Evolutionary conservation across 306 rosid genomes (phyloP).

Genomic region (Vigna hirtella): DNA sequence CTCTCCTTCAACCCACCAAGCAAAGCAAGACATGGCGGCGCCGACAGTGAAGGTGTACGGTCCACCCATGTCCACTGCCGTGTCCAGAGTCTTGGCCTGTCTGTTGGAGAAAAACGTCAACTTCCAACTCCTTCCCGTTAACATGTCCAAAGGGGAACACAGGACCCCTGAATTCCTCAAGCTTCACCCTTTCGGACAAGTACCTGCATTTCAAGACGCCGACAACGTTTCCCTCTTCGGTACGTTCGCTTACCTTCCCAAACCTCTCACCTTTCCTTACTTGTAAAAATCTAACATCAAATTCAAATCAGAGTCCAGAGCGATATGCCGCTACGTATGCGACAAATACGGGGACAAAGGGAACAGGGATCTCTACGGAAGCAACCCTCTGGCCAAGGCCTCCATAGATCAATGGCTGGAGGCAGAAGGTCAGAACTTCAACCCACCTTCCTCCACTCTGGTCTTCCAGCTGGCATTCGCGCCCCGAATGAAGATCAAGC

Average conservation of each 20-base stretch:
- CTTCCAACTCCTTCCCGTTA: slow-evolving; percentile 65
- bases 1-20: too few species aligned
- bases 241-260: background rate
- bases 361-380: slow-evolving; percentile 69
- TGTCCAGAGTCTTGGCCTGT: slow-evolving; percentile 82
- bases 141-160: slow-evolving; percentile 91
- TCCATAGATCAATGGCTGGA: slow-evolving; percentile 91
- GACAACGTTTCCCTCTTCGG: slow-evolving; percentile 69
- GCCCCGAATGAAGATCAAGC: slow-evolving; percentile 78
- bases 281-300: background rate
- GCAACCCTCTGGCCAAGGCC: slow-evolving; percentile 67
- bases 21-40: slow-evolving; percentile 53
- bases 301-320: slow-evolving; percentile 65
- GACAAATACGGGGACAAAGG: slow-evolving; percentile 67
- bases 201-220: slow-evolving; percentile 82
- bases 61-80: slow-evolving; percentile 77
- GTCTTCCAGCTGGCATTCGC: slow-evolving; percentile 88
- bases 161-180: slow-evolving; percentile 71
- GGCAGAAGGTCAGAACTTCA: slow-evolving; percentile 82
- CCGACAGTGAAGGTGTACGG: slow-evolving; percentile 81
- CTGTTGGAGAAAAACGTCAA: slow-evolving; percentile 73
- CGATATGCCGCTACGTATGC: slow-evolving; percentile 86
- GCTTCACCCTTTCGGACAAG: slow-evolving; percentile 91
- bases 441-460: slow-evolving; percentile 68
- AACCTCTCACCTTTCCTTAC: too few species aligned